phyloP scores from a whole-genome alignment of 495 filamentous ascomycete species.

The Rhypophila decipiens region DNA sequence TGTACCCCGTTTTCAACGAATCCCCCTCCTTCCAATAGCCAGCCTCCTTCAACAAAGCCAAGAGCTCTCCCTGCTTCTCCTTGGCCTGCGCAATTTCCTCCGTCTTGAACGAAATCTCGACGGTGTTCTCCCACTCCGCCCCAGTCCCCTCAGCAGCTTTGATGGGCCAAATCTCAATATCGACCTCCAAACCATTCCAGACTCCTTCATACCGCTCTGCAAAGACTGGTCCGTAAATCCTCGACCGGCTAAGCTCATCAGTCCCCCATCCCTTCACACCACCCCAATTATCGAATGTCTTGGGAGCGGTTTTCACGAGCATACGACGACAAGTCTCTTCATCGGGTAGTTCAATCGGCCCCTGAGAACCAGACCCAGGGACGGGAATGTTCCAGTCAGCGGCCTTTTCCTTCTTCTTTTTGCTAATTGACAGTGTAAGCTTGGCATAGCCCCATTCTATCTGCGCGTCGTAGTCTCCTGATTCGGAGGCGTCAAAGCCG shows the following conservation, averaged over 20 bases:
- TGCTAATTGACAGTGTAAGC: constrained; percentile 21
- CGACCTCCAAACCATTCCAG: constrained; percentile 14
- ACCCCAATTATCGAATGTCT: constrained; percentile 18
- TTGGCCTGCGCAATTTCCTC: neutral
- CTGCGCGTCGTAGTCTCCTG: constrained; percentile 20
- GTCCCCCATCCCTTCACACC: constrained; percentile 14
- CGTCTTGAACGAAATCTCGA: constrained; percentile 20
- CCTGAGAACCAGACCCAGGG: neutral
- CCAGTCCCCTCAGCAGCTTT: constrained; percentile 2
- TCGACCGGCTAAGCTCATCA: constrained; percentile 1
- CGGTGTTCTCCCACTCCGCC: constrained; percentile 9
- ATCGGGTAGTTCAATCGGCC: constrained; percentile 16
- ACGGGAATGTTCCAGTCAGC: constrained; percentile 6
- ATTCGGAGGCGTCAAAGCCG: constrained; percentile 17
- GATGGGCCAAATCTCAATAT: constrained; percentile 22
- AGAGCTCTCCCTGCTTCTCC: constrained; percentile 1
- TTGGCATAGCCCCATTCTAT: constrained; percentile 22
- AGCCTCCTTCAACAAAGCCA: constrained; percentile 3
- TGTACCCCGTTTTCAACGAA: constrained; percentile 10
- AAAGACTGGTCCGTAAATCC: constrained; percentile 16
- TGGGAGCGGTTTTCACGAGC: constrained; percentile 16
- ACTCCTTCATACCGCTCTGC: constrained; percentile 15
- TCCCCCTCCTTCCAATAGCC: constrained; percentile 10
- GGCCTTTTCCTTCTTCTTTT: constrained; percentile 16
- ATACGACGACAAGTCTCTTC: constrained; percentile 8